Conservation (phyloP, 2,329 filamentous ascomycete species). For the Neodidymelliopsis sp. region DNA sequence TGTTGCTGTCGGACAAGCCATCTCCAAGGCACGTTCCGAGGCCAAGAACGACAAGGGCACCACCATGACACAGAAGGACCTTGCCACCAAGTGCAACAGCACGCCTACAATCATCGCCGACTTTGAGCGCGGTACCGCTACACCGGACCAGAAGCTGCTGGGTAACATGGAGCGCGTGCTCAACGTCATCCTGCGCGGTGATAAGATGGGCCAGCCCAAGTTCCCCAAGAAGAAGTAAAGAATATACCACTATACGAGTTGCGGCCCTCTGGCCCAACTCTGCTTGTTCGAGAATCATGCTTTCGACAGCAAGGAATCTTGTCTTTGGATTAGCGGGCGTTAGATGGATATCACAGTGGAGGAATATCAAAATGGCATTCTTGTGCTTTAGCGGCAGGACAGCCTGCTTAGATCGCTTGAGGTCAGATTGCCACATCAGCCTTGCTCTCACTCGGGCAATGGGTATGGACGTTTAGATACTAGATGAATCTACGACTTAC, state of each 20-base stretch:
- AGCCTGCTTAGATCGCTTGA: background rate
- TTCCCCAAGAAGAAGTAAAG: slow-evolving; percentile 72
- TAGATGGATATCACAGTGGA: slow-evolving; percentile 34
- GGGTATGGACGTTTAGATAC: slow-evolving; percentile 6
- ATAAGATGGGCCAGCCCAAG: slow-evolving; percentile 83
- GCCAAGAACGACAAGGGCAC: slow-evolving; percentile 77
- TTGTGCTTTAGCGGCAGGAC: background rate
- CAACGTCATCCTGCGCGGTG: slow-evolving; percentile 85
- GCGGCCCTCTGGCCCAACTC: slow-evolving; percentile 2
- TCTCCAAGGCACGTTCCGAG: slow-evolving; percentile 78
- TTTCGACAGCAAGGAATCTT: slow-evolving; percentile 14
- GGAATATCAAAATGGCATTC: slow-evolving; percentile 19
- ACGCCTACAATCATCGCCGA: slow-evolving; percentile 80
- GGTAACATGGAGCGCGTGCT: slow-evolving; percentile 80
- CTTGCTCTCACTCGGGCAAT: slow-evolving; percentile 8
- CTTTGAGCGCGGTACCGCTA: slow-evolving; percentile 81
- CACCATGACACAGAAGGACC: slow-evolving; percentile 86
- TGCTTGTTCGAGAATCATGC: no score
- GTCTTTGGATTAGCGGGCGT: slow-evolving; percentile 39
- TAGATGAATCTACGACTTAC: slow-evolving; percentile 19
- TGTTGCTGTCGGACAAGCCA: slow-evolving; percentile 79
- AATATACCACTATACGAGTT: background rate
- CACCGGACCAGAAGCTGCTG: slow-evolving; percentile 85
- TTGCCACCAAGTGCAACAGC: slow-evolving; percentile 88
- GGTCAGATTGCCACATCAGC: slow-evolving; percentile 19